Evolutionary conservation across 495 filamentous ascomycete genomes (phyloP), one percentile per base, ranked within the genome.

Genomic region (Penicillium pancosmium): DNA sequence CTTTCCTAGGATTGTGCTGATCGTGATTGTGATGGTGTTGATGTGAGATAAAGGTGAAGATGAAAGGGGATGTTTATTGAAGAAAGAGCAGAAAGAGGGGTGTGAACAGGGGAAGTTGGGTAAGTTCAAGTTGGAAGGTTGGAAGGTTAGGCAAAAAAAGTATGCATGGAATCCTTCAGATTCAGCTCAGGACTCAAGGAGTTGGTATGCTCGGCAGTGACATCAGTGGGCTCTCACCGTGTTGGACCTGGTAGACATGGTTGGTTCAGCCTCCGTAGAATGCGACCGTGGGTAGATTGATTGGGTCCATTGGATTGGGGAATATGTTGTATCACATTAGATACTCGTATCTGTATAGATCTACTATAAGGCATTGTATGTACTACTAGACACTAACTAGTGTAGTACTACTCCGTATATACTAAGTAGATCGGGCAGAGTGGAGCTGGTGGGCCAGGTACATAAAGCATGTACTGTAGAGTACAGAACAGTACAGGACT

Each of bases 191-290:
- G 33, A 15, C 13, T 27, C 48, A 27, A 51, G 16, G 21, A 34
- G 46, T 16, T 25, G 31, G 34, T 33, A 50, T 50, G 16, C 57
- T 34, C 23, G 36, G 34, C 16, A 21, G 59, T 61, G 59, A 61
- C 59, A 61, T 61, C 59, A 61, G 59, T 21, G 49, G 31, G 15
- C 40, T 47, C 48, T 49, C 25, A 41, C 27, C 27, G 27, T 31
- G 27, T 31, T 31, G 23, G 16, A 34, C 25, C 34, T 35, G 21
- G 1, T 25, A 36, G 43, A 50, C 15, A 12, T 43, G 52, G 52
- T 55, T 55, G 53, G 53, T 9, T 27, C 15, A 38, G 8, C 6
- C 44, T 52, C 55, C 48, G 48, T 48, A n/a, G 48, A 57, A 38
- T 34, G 18, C 21, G 18, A 21, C 55, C 55, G 23, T 57, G 55